Percentiles rank a stretch among this genome's conserved stretches.
phyloP scores from a whole-genome alignment of 2,329 filamentous ascomycete genomes.

The Monosporascus sp. region DNA sequence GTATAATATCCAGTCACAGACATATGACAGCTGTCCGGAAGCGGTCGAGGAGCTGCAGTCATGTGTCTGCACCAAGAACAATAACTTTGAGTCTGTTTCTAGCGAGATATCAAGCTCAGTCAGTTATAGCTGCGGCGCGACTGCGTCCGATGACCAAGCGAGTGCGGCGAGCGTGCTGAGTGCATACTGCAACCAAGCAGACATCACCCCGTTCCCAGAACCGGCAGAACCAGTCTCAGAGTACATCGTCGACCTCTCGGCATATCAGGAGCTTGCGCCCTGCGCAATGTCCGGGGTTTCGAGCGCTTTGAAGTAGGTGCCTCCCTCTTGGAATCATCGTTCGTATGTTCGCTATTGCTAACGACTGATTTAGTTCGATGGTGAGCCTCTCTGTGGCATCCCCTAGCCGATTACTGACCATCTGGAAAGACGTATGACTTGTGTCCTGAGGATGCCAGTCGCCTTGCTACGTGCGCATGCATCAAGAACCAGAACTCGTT shows the following conservation, averaged over 20 bases:
- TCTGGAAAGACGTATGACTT: slow-evolving; percentile 22
- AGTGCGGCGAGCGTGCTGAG: slow-evolving; percentile 41
- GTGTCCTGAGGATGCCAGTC: slow-evolving; percentile 34
- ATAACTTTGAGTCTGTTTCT: slow-evolving; percentile 33
- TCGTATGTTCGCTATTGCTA: background rate
- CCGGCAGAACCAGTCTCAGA: slow-evolving; percentile 38
- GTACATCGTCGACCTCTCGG: slow-evolving; percentile 46
- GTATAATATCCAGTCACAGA: slow-evolving; percentile 38
- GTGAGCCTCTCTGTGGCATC: slow-evolving; percentile 16
- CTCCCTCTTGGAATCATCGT: slow-evolving; percentile 4
- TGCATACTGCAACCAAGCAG: slow-evolving; percentile 44
- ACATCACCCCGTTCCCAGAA: slow-evolving; percentile 33
- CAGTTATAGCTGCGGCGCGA: slow-evolving; percentile 37
- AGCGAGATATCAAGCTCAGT: slow-evolving; percentile 34
- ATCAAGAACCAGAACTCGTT: slow-evolving; percentile 44
- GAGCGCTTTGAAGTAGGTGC: slow-evolving; percentile 32
- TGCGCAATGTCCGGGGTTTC: slow-evolving; percentile 36
- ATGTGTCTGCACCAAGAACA: slow-evolving; percentile 48
- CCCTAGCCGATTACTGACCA: background rate
- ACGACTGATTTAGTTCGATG: slow-evolving; percentile 21
- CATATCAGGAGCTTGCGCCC: slow-evolving; percentile 35
- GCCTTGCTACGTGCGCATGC: slow-evolving; percentile 48
- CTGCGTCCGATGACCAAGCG: slow-evolving; percentile 42
- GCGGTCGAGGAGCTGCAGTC: slow-evolving; percentile 41
- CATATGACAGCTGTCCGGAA: slow-evolving; percentile 37